These are phyloP conservation scores for Avena eriantha DNA, from an alignment of 176 grass and related monocot species.

Conservation along the genomic window DNA sequence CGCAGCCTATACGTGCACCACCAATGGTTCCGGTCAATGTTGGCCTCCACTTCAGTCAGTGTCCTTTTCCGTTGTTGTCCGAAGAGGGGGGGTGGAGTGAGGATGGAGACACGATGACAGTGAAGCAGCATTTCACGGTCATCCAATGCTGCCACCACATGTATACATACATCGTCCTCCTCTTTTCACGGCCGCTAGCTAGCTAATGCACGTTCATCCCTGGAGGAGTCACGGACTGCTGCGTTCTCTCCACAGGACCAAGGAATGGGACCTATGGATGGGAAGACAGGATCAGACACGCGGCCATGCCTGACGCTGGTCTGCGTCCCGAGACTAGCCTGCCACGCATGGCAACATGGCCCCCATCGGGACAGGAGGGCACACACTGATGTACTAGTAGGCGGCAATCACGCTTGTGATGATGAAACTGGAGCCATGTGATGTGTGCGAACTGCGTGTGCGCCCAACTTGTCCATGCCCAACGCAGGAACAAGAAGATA, in stretches of 20 bases:
- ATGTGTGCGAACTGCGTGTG: constrained; percentile 20
- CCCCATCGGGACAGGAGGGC: background rate
- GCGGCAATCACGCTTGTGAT: constrained; percentile 7
- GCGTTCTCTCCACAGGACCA: constrained; percentile 1
- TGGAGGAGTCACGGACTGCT: background rate
- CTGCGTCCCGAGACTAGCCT: background rate
- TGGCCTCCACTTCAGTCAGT: background rate
- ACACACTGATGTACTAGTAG: background rate
- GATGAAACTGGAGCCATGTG: constrained; percentile 20
- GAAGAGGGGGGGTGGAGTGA: background rate
- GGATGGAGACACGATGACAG: constrained; percentile 28
- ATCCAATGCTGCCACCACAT: constrained; percentile 19
- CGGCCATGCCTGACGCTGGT: constrained; percentile 11
- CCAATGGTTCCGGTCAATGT: constrained; percentile 7
- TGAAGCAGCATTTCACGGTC: constrained; percentile 41
- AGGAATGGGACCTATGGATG: background rate
- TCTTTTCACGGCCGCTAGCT: constrained; percentile 12
- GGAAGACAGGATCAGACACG: constrained; percentile 20
- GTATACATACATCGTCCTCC: background rate
- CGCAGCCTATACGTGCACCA: background rate
- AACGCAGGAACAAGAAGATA: constrained; percentile 24
- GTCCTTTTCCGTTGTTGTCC: constrained; percentile 29
- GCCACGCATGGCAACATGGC: background rate
- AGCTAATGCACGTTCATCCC: background rate
- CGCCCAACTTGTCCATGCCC: constrained; percentile 15